phyloP scores from a whole-genome alignment of 257 asterid species.

The Salvia miltiorrhiza region DNA sequence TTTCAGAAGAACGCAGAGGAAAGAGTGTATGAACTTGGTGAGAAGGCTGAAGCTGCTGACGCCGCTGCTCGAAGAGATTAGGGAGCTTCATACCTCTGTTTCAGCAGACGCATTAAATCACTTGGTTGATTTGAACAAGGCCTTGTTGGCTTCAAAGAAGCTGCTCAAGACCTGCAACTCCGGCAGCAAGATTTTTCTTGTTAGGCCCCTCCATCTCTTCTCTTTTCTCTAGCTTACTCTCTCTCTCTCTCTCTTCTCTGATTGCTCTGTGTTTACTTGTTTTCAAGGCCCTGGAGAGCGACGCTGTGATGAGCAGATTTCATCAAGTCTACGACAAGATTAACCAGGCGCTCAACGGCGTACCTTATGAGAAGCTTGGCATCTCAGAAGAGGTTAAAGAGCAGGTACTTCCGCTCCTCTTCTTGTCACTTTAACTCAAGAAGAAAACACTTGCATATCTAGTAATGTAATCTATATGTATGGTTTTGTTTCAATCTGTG shows the following conservation, averaged over 20 bases:
- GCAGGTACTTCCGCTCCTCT: constrained; percentile 30
- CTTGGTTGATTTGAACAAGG: constrained; percentile 29
- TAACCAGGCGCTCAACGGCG: constrained; percentile 32
- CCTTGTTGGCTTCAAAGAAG: constrained; percentile 43
- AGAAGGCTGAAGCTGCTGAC: constrained; percentile 51
- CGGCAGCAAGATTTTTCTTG: constrained; percentile 60
- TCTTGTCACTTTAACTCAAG: neutral
- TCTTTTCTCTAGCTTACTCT: neutral
- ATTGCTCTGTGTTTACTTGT: neutral
- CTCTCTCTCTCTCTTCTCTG: neutral
- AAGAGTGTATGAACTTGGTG: constrained; percentile 42
- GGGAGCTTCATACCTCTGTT: constrained; percentile 25
- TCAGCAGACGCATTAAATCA: neutral
- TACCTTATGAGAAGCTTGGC: constrained; percentile 47
- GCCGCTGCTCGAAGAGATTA: constrained; percentile 54
- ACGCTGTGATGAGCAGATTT: constrained; percentile 47
- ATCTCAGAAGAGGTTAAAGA: constrained; percentile 63
- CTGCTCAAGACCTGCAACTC: constrained; percentile 47
- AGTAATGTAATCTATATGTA: neutral
- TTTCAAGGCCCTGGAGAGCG: constrained; percentile 51
- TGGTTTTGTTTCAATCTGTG: neutral
- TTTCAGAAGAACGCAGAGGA: constrained; percentile 54
- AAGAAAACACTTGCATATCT: neutral
- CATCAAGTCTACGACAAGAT: constrained; percentile 44
- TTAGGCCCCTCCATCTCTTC: constrained; percentile 8